These are phyloP conservation scores for Perkinsus olseni DNA, from an alignment of 169 alveolate genomes.

Conservation along the genomic window DNA sequence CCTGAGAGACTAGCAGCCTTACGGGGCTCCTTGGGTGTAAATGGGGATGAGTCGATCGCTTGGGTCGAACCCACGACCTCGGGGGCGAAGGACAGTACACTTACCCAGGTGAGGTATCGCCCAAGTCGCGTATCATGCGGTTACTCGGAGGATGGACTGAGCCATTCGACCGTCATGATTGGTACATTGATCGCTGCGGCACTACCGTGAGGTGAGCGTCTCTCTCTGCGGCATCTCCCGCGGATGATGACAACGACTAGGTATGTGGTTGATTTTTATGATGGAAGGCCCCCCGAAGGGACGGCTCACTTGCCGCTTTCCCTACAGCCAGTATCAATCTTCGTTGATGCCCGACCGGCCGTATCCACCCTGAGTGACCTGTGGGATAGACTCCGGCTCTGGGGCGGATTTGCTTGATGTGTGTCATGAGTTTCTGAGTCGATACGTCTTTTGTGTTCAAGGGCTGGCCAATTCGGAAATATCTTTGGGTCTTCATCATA, in stretches of 20 bases:
- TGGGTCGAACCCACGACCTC: no score
- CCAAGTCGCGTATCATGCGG: not conserved
- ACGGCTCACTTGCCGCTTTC: not conserved
- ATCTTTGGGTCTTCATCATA: no score
- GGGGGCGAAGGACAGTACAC: no score
- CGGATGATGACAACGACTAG: not conserved
- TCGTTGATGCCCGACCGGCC: not conserved
- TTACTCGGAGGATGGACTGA: not conserved
- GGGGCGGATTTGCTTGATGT: not conserved
- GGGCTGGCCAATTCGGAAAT: no score
- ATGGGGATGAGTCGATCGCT: no score
- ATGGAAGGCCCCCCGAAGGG: not conserved
- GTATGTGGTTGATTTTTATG: not conserved
- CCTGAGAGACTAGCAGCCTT: no score
- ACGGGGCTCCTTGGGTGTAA: no score
- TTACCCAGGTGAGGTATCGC: not conserved
- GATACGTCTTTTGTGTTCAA: no score
- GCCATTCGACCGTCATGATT: slow-evolving; percentile 63
- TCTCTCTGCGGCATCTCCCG: no score
- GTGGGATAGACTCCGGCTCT: not conserved
- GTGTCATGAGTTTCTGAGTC: not conserved
- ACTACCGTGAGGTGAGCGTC: slow-evolving; percentile 41
- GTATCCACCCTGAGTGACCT: not conserved
- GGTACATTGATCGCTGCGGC: slow-evolving; percentile 60
- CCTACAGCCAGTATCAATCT: not conserved